Conservation (phyloP, 2,329 filamentous ascomycete genomes). For the Dactylellina parvicollis region DNA sequence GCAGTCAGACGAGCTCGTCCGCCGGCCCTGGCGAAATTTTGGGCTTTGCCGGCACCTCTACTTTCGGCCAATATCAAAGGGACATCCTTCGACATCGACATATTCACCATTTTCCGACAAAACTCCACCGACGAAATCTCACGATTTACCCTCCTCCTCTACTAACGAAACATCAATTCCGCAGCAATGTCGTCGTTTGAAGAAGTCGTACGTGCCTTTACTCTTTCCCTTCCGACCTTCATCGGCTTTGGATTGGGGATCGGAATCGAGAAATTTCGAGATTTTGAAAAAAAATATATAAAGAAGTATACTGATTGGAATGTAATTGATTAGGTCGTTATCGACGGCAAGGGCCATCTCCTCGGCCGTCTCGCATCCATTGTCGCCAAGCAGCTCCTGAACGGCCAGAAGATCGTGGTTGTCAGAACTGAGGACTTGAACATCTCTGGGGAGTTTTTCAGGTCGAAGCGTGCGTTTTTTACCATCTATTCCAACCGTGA, state of each 20-base stretch:
- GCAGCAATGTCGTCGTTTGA: conserved; percentile 53
- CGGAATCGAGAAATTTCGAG: too few species aligned
- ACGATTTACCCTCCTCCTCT: not conserved
- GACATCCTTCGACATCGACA: not conserved
- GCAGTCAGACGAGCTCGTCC: conserved; percentile 17
- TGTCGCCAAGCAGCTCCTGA: conserved; percentile 98
- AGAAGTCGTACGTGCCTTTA: conserved; percentile 46
- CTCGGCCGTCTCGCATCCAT: conserved; percentile 98
- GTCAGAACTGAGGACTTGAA: conserved; percentile 99
- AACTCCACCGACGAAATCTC: conserved; percentile 6
- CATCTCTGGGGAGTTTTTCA: conserved; percentile 99
- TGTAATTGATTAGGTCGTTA: conserved; percentile 79
- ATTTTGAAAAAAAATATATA: too few species aligned
- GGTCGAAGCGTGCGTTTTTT: conserved; percentile 92
- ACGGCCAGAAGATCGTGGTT: conserved; percentile 98
- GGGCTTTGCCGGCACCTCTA: not conserved
- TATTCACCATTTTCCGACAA: not conserved
- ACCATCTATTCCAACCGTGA: conserved; percentile 24
- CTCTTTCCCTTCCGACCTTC: conserved; percentile 4
- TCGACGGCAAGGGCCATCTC: conserved; percentile 99
- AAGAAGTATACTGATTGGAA: conserved; percentile 22
- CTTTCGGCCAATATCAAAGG: conserved; percentile 1
- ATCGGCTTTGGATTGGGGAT: too few species aligned
- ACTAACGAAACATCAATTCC: conserved; percentile 24
- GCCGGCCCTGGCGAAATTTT: not conserved